Evolutionary conservation across 2,329 filamentous ascomycete genomes (phyloP).

Genomic region (Anthostomella pinea): DNA sequence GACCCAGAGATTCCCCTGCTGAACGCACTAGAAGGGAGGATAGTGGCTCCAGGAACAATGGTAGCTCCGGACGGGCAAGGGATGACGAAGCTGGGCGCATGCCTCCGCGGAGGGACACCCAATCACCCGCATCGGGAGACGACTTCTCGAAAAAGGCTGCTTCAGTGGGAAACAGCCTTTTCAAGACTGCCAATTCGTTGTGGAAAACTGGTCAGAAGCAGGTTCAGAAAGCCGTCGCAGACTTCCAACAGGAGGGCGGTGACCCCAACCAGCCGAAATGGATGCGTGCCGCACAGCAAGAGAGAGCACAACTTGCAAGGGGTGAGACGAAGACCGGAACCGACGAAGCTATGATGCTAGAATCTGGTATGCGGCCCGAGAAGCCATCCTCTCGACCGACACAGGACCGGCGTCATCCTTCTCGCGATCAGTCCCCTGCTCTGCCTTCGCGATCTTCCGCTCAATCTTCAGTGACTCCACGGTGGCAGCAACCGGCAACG

Average conservation of each 20-base stretch:
- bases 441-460: constrained; percentile 41
- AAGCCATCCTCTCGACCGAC: constrained; percentile 32
- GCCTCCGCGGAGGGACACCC: constrained; percentile 50
- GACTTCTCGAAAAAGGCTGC: constrained; percentile 80
- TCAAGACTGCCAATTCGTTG: constrained; percentile 91
- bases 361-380: constrained; percentile 60
- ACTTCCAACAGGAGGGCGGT: constrained; percentile 69
- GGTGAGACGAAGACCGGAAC: constrained; percentile 47
- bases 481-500: constrained; percentile 56
- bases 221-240: constrained; percentile 85
- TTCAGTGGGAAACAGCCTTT: constrained; percentile 75
- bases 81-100: constrained; percentile 45
- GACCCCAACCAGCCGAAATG: constrained; percentile 86
- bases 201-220: constrained; percentile 96
- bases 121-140: constrained; percentile 56
- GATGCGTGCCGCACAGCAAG: constrained; percentile 75
- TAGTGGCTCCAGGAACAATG: constrained; percentile 35
- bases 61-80: constrained; percentile 61
- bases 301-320: constrained; percentile 35
- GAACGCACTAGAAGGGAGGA: constrained; percentile 38
- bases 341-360: constrained; percentile 77
- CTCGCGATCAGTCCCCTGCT: constrained; percentile 50
- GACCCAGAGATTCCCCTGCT: constrained; percentile 47
- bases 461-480: constrained; percentile 47
- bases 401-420: constrained; percentile 24